phyloP scores from a whole-genome alignment of 148 eudicot genomes.

The Simmondsia chinensis region DNA sequence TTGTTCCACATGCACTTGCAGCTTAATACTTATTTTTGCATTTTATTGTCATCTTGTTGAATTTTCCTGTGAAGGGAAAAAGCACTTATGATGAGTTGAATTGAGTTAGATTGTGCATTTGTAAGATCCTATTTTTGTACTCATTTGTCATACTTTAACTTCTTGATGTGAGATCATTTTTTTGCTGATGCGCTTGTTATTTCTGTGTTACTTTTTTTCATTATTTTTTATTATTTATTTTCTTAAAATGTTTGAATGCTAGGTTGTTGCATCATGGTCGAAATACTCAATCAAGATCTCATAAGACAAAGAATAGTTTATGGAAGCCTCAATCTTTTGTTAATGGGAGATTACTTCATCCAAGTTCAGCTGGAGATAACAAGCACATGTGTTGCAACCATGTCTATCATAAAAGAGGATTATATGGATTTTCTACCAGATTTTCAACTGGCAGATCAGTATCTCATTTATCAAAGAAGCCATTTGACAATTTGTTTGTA shows the following conservation, averaged over 20 bases:
- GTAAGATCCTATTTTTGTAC: too few species aligned
- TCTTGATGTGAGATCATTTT: too few species aligned
- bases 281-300: conserved; percentile 14
- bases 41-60: too few species aligned
- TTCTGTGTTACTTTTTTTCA: too few species aligned
- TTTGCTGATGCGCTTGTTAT: too few species aligned
- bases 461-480: conserved; percentile 34
- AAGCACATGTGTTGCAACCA: conserved; percentile 30
- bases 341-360: conserved; percentile 11
- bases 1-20: too few species aligned
- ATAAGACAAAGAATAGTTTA: conserved; percentile 13
- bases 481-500: conserved; percentile 33
- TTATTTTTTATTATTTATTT: background rate
- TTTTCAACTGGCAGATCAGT: conserved; percentile 48
- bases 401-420: conserved; percentile 26
- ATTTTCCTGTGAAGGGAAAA: too few species aligned
- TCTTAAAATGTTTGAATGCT: conserved; percentile 6
- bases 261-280: conserved; percentile 31
- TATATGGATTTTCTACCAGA: conserved; percentile 27
- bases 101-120: too few species aligned
- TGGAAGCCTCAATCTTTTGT: conserved; percentile 14
- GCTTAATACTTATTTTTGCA: too few species aligned
- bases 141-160: too few species aligned
- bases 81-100: too few species aligned
- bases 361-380: conserved; percentile 9